Base-by-base conservation (phyloP, 1,139 yeast genomes). In the Kodamaea derodonti region DNA sequence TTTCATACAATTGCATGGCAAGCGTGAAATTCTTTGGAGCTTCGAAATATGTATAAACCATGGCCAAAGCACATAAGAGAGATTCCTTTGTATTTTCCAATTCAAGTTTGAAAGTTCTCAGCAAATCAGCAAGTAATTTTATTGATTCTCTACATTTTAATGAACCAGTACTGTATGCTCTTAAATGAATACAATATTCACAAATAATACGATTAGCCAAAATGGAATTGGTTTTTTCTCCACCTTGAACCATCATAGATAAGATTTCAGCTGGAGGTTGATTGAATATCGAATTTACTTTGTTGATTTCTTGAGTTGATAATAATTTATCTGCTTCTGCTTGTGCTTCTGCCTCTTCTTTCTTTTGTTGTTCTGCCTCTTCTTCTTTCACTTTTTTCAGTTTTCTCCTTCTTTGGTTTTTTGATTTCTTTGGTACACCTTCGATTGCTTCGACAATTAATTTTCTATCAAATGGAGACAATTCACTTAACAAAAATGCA, bases 21-120 rank as follows among this genome's bases (percentile, higher is more conserved):
- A 81, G 69, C 8, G 75, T 69, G 51, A 78, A 87, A 56, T 90
- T 84, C 55, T 87, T 87, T 4, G 97, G 98, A 0, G 96, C 85
- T 53, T 90, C 95, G 52, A 80, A 75, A 51, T 84, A 83, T 0
- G 95, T 86, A 50, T 87, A 85, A 1, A 84, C 74, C 2, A 81
- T 75, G 1, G 95, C 97, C 36, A 86, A 65, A 13, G 77, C 69
- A 32, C 88, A 72, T 16, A 83, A 65, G 17, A 86, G 61, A 36
- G 80, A 84, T 36, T 71, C 72, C 43, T 72, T 75, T 1, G 88
- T 68, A 41, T 78, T 62, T 1, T 54, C 52, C 31, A 84, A 65
- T 14, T 60, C 54, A 6, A 69, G 58, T 0, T 81, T 80, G 3
- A 75, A 60, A 11, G 62, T 57, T 33, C 75, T 58, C 23, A 70